Percentiles rank a stretch among this genome's conserved stretches.
phyloP scores from a whole-genome alignment of 78 protist species.

The Cavenderia fasciculata region DNA sequence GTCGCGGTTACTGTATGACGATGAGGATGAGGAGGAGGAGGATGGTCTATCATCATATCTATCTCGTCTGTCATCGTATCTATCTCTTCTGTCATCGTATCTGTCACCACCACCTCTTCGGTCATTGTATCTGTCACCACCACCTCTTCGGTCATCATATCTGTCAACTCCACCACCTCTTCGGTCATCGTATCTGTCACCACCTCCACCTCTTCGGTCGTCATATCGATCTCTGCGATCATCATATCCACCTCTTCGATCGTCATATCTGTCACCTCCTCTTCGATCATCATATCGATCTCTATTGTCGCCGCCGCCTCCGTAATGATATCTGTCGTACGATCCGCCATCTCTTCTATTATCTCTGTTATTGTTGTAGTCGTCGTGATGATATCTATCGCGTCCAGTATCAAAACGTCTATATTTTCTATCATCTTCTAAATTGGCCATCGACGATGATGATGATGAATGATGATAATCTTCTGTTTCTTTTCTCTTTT shows the following conservation, averaged over 20 bases:
- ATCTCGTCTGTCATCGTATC: background rate
- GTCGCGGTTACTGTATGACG: too few relatives aligned
- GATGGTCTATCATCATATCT: background rate
- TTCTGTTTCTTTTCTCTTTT: background rate
- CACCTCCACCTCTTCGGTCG: too few relatives aligned
- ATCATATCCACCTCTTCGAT: background rate
- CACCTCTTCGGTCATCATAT: too few relatives aligned
- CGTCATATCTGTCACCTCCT: background rate
- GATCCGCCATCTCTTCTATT: background rate
- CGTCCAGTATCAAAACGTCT: conserved; percentile 11
- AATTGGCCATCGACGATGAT: background rate
- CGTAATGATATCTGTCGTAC: background rate
- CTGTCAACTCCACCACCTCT: background rate
- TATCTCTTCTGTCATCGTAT: background rate
- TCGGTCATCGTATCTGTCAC: too few relatives aligned
- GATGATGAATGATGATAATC: too few relatives aligned
- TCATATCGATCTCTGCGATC: background rate
- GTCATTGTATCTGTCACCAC: too few relatives aligned
- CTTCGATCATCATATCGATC: background rate
- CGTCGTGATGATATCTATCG: background rate
- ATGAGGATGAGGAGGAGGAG: too few relatives aligned
- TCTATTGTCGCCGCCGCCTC: background rate
- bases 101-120: conserved; percentile 7
- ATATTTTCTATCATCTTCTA: conserved; percentile 6
- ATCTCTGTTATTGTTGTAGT: background rate